Base-by-base conservation (phyloP, 306 rosid species). In the Senna siamea region DNA sequence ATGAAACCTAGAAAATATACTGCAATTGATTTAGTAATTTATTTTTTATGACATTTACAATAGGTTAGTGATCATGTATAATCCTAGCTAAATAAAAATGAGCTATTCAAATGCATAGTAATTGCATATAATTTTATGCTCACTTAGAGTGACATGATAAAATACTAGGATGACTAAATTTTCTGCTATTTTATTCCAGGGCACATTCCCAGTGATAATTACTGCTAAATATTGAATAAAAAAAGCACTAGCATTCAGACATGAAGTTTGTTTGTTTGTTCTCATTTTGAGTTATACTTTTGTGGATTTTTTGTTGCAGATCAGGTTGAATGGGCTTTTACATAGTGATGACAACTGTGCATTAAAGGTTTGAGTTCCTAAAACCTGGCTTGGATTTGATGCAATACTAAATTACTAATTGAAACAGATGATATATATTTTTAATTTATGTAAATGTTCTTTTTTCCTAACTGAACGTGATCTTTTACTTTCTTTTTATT, bases 291-390 rank as follows among this genome's bases (percentile, higher is more conserved):
- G 5, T 59, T 26, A 2, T 22, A 14, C 32, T 73, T 44, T 50
- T 9, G 4, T 75, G 73, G 44, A 55, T 30, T 53, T 19, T 66
- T 48, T 79, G 58, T 35, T 83, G 79, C 89, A 94, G 98, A 87
- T 94, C 41, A 88, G 80, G 84, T 79, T 94, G 80, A 94, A 72
- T 70, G 98, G 98, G 2, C 95, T 94, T 76, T 77, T 91, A 78
- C 97, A 89, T 66, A 52, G 86, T 40, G 97, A 92, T 47, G 98
- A 94, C 74, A 82, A 76, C 78, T 82, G 89, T 11, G 91, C 97
- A 7, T 85, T 91, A 76, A 94, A 94, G 98, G 98, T 94, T 71
- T 2, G 73, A 52, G 14, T 70, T 64, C 74, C 48, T 40, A 13
- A 44, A 70, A 15, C 44, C 50, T 70, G n/a, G 13, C 28, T 50